These are phyloP conservation scores for Prosopis cineraria DNA, from an alignment of 306 rosid genomes.

Conservation along the genomic window DNA sequence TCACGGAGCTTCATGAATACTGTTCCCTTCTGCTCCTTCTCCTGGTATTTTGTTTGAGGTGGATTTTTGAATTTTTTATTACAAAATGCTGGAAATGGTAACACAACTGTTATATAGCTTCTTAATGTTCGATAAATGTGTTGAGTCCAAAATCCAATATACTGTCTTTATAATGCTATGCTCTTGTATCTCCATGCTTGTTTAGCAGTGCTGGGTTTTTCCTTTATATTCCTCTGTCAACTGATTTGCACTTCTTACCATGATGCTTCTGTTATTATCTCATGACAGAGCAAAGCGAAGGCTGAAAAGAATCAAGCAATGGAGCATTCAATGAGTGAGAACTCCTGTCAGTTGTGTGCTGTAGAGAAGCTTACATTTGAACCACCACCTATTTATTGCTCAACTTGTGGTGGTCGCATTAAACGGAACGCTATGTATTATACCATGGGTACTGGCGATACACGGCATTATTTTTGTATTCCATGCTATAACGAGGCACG, in stretches of 20 bases:
- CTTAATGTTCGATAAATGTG: background rate
- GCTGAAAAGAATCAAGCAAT: conserved; percentile 97
- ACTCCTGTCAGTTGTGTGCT: conserved; percentile 97
- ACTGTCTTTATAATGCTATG: background rate
- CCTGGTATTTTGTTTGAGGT: background rate
- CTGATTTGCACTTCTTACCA: background rate
- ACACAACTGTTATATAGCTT: background rate
- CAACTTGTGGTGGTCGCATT: conserved; percentile 95
- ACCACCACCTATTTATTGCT: conserved; percentile 94
- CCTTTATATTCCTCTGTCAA: background rate
- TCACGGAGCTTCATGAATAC: background rate
- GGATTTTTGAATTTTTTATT: background rate
- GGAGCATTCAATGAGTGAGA: conserved; percentile 98
- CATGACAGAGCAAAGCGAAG: conserved; percentile 86
- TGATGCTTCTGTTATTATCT: conserved; percentile 31
- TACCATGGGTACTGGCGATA: conserved; percentile 93
- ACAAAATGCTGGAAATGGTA: background rate
- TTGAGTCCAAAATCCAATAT: background rate
- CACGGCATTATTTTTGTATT: conserved; percentile 90
- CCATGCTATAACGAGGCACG: conserved; percentile 97
- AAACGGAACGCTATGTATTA: conserved; percentile 92
- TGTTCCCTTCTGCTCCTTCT: background rate
- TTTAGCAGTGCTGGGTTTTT: conserved; percentile 10
- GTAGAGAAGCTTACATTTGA: conserved; percentile 98
- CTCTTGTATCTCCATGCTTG: background rate